Base-by-base conservation (phyloP, 2,329 filamentous ascomycete species). In the Alternaria triticina region DNA sequence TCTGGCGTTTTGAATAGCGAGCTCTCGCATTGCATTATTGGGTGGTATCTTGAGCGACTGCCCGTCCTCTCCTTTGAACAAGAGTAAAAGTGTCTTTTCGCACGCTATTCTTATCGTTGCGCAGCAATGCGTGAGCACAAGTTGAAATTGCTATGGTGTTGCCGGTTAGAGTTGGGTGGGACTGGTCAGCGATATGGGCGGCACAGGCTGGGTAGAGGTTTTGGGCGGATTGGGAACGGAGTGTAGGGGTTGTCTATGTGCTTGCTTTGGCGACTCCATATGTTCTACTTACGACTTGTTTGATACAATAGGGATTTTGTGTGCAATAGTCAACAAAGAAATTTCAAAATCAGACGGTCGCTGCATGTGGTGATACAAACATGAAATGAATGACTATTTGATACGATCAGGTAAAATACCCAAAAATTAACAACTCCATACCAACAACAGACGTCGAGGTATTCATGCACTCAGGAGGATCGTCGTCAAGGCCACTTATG, bases 251-350 rank as follows among this genome's bases (percentile, higher is more conserved):
- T 66, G 61, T 62, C 44, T 56, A 58, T 60, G 47, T 60, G 54
- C 55, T 46, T 49, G 60, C 54, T 64, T 66, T 62, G 57, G 50
- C 46, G 59, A 30, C 70, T 69, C 61, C 57, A 58, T 71, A 64
- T 68, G 62, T 71, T 62, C 66, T 64, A 58, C 57, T 64, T 70
- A 60, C 61, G 57, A 65, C 54, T 52, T 67, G 64, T 64, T 66
- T 69, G 61, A 66, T 23, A 69, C 67, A 65, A 65, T 71, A 75
- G 74, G 69, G 69, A 73, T 71, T 66, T 71, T 72, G 67, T 73
- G 71, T 60, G 71, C 63, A 68, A 71, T 68, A 74, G 72, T 70
- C 64, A 78, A 77, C 75, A 70, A 71, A 54, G 49, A 65, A 51
- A 36, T 22, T 36, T 33, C 40, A 54, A 50, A 49, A 40, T 40